phyloP scores from a whole-genome alignment of 169 alveolate species.

The Miamiensis avidus region DNA sequence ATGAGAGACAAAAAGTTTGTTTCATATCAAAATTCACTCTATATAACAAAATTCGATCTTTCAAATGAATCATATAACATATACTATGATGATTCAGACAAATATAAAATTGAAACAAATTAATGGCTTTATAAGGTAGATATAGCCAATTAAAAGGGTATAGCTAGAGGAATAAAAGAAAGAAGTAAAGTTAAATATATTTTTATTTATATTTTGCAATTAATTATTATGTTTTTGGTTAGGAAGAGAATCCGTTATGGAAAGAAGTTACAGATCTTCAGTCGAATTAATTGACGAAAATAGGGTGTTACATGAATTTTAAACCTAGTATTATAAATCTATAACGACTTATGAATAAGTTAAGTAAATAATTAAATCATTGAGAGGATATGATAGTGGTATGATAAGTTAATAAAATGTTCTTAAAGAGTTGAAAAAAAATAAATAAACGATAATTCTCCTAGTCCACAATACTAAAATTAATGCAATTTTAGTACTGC shows the following conservation, averaged over 20 bases:
- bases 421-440: too few species aligned
- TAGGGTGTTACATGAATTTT: not conserved
- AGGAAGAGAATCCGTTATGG: not conserved
- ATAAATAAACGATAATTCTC: too few species aligned
- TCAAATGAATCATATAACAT: not conserved
- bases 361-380: not conserved
- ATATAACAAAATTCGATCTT: not conserved
- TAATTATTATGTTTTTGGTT: too few species aligned
- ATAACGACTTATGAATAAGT: not conserved
- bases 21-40: too few species aligned
- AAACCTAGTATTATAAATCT: not conserved
- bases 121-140: not conserved
- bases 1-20: not conserved
- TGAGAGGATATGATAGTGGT: not conserved
- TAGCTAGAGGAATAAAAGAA: not conserved
- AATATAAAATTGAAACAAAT: too few species aligned
- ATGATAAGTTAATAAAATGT: too few species aligned
- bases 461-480: too few species aligned
- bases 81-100: not conserved
- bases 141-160: not conserved
- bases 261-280: not conserved
- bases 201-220: not conserved
- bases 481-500: too few species aligned
- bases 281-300: not conserved
- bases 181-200: not conserved